A percentile compares a stretch with the other conserved stretches of the same genome.
Conservation (phyloP, 768 basidiomycete species). For the Termitomyces sp. region DNA sequence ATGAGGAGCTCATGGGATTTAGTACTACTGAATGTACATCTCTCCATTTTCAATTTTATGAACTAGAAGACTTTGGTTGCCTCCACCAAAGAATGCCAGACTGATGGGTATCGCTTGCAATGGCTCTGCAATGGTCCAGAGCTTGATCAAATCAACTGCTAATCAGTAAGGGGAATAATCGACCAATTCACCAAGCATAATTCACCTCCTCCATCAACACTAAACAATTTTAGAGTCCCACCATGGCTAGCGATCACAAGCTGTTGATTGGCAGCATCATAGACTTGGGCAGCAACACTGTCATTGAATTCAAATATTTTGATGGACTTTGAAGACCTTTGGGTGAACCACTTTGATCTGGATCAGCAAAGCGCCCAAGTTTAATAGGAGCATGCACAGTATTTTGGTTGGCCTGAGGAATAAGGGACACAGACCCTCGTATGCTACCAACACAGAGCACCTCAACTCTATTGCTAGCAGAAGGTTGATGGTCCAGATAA, state of each 20-base stretch:
- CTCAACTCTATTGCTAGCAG: neutral
- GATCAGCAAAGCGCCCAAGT: neutral
- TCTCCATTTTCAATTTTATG: constrained; percentile 8
- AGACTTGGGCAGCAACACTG: neutral
- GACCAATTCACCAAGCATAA: neutral
- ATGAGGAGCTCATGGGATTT: neutral
- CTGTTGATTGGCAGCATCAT: neutral
- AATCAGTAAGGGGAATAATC: neutral
- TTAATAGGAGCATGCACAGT: neutral
- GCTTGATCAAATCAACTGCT: neutral
- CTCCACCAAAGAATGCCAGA: constrained; percentile 11
- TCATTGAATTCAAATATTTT: neutral
- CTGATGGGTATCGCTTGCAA: constrained; percentile 1
- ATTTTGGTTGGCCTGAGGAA: neutral
- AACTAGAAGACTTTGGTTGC: constrained; percentile 6
- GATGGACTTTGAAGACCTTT: neutral
- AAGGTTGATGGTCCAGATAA: neutral
- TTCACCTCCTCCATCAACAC: neutral
- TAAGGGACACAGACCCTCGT: neutral
- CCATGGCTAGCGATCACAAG: neutral
- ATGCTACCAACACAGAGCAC: neutral
- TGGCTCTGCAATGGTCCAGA: constrained; percentile 2
- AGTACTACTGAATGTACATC: constrained; percentile 2
- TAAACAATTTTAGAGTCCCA: neutral
- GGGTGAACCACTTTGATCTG: neutral